Evolutionary conservation across 1,139 yeast genomes (phyloP).

Genomic region (Geotrichum cucujoidarum): DNA sequence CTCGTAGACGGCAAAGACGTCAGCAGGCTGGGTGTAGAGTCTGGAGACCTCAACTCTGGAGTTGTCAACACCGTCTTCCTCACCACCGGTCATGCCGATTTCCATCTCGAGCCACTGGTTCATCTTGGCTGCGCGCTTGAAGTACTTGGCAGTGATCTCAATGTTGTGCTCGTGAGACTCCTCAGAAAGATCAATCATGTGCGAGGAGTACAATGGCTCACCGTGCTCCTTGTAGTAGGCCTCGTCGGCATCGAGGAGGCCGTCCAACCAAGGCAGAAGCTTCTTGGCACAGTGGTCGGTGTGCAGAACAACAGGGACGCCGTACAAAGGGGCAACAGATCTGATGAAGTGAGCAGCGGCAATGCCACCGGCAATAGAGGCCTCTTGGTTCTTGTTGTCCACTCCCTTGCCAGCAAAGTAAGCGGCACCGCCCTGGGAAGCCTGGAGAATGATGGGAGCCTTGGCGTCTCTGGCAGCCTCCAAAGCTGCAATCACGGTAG

Average conservation of each 20-base stretch:
- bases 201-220: constrained; percentile 95
- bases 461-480: constrained; percentile 97
- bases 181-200: constrained; percentile 97
- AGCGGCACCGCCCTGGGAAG: constrained; percentile 99
- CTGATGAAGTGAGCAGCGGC: constrained; percentile 98
- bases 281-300: constrained; percentile 99
- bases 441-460: constrained; percentile 93
- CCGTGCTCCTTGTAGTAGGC: constrained; percentile 79
- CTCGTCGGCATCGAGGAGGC: constrained; percentile 95
- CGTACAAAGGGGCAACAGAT: constrained; percentile 92
- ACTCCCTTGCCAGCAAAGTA: constrained; percentile 99
- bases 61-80: constrained; percentile 99
- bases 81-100: constrained; percentile 99
- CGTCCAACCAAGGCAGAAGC: constrained; percentile 96
- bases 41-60: constrained; percentile 81
- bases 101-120: constrained; percentile 99
- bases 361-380: constrained; percentile 88
- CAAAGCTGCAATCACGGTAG: constrained; percentile 93
- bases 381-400: constrained; percentile 84
- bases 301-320: constrained; percentile 93
- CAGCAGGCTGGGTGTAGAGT: constrained; percentile 92
- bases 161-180: constrained; percentile 95
- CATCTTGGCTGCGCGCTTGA: constrained; percentile 88
- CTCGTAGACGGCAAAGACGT: constrained; percentile 84
- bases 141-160: constrained; percentile 88